Base-by-base conservation (phyloP, 768 basidiomycete genomes). In the Hortiboletus flavorubellus region DNA sequence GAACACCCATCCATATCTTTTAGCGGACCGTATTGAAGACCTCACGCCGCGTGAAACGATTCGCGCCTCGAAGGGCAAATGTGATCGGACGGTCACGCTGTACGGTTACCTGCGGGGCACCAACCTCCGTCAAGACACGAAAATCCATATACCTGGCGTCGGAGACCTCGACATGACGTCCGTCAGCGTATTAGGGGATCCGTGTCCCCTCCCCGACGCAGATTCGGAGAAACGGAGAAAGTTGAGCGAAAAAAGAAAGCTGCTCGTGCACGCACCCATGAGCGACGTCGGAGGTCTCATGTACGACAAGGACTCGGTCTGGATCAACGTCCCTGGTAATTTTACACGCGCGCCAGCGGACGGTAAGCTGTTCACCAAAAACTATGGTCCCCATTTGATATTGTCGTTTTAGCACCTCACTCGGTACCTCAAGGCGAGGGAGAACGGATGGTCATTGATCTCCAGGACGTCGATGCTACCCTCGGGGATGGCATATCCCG, bases 241-340 rank as follows among this genome's bases (percentile, higher is more conserved):
- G 71, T 78, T 99, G 64, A 95, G 92, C 63, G 97, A 98, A 72
- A 96, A 97, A 77, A 91, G 89, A 71, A 95, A 91, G 68, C 68
- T 93, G 39, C 74, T 96, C 2, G 84, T 98, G 2, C 93, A 98
- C 69, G 97, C 97, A 15, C 97, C 97, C 1, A 98, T 99, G 97
- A 97, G 94, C 70, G 96, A 98, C 65, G 88, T 98, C 2, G 96
- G 96, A 11, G 97, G 96, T 3, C 84, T 99, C 51, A 84, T 91
- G 73, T 98, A 96, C 67, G 97, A 99, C 76, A 98, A 98, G 71
- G 96, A 98, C 66, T 93, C 94, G 0, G 95, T 99, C 3, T 99
- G 91, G 80, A 88, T 99, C 60, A 98, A 98, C 69, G 95, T 98
- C 10, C 90, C 93, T 12, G 97, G 97, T 1, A 96, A 82, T 65